Conservation (phyloP, 1,284 basidiomycete species). For the Ceratobasidium papillatum region DNA sequence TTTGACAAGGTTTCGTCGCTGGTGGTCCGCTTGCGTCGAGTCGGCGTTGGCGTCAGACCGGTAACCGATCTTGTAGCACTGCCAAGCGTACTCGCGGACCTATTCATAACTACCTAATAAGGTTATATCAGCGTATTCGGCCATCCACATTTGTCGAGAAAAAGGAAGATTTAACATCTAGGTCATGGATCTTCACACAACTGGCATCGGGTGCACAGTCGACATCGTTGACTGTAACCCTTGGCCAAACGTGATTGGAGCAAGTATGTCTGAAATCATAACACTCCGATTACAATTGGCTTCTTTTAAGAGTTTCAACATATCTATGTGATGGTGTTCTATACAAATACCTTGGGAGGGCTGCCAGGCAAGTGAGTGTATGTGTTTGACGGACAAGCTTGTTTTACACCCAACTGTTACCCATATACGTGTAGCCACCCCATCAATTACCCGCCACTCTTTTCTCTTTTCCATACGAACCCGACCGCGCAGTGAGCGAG, state of each 20-base stretch:
- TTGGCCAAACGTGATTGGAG: too few relatives aligned
- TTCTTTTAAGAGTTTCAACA: background rate
- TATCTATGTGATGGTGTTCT: background rate
- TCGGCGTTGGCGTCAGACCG: background rate
- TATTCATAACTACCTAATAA: background rate
- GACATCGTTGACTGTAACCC: background rate
- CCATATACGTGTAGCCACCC: too few relatives aligned
- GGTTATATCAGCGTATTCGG: background rate
- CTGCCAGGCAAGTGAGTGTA: background rate
- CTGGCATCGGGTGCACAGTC: background rate
- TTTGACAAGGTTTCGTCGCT: background rate
- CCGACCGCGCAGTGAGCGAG: too few relatives aligned
- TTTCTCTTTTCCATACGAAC: too few relatives aligned
- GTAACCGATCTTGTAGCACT: background rate
- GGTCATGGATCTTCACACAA: background rate
- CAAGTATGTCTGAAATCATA: background rate
- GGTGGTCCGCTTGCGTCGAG: background rate
- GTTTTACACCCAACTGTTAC: too few relatives aligned
- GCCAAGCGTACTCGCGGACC: background rate
- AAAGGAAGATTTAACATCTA: background rate
- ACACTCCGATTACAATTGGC: background rate
- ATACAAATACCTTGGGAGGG: background rate
- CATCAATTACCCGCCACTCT: too few relatives aligned
- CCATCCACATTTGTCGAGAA: background rate
- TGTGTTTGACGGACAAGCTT: too few relatives aligned